Conservation (phyloP, 2,329 filamentous ascomycete genomes). For the Phyllosticta paracitricarpa region DNA sequence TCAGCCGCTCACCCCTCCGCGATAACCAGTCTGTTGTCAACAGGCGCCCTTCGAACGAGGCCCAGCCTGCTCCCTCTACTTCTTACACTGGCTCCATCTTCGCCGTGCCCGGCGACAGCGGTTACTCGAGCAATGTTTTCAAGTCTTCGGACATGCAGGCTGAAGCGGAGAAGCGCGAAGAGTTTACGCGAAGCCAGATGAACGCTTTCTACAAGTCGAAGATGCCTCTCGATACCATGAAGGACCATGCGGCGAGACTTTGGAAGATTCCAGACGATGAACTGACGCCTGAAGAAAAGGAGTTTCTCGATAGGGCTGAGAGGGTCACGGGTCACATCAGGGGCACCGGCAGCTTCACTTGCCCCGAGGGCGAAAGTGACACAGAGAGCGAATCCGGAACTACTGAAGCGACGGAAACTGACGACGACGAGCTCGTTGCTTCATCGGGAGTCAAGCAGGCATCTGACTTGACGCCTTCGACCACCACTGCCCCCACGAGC, state of each 20-base stretch:
- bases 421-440: constrained; percentile 3
- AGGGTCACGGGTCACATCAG: constrained; percentile 10
- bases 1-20: constrained; percentile 1
- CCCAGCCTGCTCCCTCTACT: not conserved
- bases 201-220: not conserved
- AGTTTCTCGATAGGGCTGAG: constrained; percentile 6
- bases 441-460: not conserved
- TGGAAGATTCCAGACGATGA: not conserved
- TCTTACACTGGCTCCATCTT: constrained; percentile 1
- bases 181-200: not conserved
- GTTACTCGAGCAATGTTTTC: constrained; percentile 9
- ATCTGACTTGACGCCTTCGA: not conserved
- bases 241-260: not conserved
- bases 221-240: not conserved
- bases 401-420: constrained; percentile 12
- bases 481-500: not conserved
- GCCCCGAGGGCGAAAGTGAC: constrained; percentile 17
- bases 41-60: not conserved
- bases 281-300: not conserved
- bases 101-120: constrained; percentile 5
- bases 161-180: not conserved
- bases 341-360: constrained; percentile 15
- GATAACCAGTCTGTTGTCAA: not conserved
- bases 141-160: constrained; percentile 1
- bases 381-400: constrained; percentile 1